Percentiles rank a stretch among this genome's conserved stretches.
Conservation (phyloP, 2,329 filamentous ascomycete species). For the Pseudogymnoascus sp. region DNA sequence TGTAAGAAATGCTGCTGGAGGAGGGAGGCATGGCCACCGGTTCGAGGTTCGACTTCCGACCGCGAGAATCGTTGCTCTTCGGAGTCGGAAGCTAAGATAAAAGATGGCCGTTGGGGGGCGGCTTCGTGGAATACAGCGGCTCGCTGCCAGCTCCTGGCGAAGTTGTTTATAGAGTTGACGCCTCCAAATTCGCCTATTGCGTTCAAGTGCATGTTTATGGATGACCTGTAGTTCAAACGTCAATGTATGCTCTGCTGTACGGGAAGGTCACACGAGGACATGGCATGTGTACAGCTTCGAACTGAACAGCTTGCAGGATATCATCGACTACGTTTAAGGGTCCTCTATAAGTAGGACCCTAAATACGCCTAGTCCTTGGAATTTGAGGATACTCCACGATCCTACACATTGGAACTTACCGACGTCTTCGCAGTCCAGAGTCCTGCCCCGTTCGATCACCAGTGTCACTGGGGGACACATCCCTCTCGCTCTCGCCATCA, state of each 20-base stretch:
- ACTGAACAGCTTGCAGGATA: neutral
- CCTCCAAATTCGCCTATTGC: constrained; percentile 68
- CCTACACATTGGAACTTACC: constrained; percentile 15
- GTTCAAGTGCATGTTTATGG: constrained; percentile 48
- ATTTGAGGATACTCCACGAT: neutral
- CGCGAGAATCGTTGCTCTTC: constrained; percentile 30
- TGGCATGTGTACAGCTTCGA: neutral
- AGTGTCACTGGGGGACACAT: constrained; percentile 13
- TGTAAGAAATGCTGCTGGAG: constrained; percentile 46
- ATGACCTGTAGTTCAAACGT: constrained; percentile 41
- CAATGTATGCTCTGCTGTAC: neutral
- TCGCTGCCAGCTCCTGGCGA: constrained; percentile 85
- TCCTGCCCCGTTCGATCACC: constrained; percentile 14
- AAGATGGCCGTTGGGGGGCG: constrained; percentile 68
- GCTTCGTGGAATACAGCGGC: constrained; percentile 85
- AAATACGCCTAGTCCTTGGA: neutral
- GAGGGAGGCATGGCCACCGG: constrained; percentile 29
- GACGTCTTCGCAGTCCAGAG: constrained; percentile 22
- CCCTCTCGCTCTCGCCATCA: constrained; percentile 17
- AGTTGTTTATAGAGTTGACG: constrained; percentile 89
- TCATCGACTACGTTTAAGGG: neutral
- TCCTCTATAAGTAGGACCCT: neutral
- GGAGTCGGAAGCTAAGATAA: constrained; percentile 55
- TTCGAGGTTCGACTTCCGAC: constrained; percentile 20
- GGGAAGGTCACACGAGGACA: neutral